These are phyloP conservation scores for Ceriops decandra DNA, from an alignment of 345 rosid genomes.

Conservation along the genomic window DNA sequence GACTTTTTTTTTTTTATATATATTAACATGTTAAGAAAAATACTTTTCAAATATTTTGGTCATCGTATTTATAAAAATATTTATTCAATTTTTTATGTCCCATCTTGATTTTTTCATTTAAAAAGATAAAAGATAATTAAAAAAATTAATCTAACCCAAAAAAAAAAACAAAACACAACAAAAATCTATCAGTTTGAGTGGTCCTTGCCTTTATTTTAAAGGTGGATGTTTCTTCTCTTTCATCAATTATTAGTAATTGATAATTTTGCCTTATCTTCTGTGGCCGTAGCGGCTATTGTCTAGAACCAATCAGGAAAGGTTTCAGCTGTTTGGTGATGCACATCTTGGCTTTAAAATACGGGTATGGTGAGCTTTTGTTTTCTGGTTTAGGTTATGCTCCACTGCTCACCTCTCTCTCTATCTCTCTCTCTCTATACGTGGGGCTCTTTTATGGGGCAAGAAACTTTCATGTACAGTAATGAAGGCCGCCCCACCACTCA, in stretches of 20 bases:
- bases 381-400: conserved; percentile 1
- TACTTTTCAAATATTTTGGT: no score
- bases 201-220: neutral
- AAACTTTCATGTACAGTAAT: neutral
- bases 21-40: no score
- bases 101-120: no score
- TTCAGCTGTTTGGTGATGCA: conserved; percentile 25
- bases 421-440: neutral
- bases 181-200: no score
- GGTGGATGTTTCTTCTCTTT: neutral
- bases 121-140: no score
- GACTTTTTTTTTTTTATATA: conserved; percentile 9
- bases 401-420: neutral
- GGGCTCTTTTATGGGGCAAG: neutral
- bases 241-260: conserved; percentile 14
- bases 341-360: conserved; percentile 22
- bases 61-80: no score
- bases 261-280: conserved; percentile 26
- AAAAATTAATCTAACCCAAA: no score
- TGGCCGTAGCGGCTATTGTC: conserved; percentile 13
- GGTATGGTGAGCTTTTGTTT: conserved; percentile 11
- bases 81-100: no score
- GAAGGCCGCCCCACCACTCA: no score
- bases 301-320: conserved; percentile 21
- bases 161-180: no score